phyloP scores from a whole-genome alignment of 1,139 yeast species.

The Spencermartinsiella ligniputridi region DNA sequence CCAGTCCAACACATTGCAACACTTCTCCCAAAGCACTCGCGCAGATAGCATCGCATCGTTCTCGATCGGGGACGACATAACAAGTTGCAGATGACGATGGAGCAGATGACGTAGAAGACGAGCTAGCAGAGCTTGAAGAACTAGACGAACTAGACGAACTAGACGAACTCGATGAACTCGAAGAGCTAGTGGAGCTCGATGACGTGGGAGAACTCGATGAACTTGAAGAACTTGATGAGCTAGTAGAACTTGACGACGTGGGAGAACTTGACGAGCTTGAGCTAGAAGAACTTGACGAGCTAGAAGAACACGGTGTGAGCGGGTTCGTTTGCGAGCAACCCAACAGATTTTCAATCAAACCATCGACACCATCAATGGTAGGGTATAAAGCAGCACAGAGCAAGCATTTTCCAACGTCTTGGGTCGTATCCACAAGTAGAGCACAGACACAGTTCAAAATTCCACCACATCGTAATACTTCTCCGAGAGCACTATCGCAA shows the following conservation, averaged over 20 bases:
- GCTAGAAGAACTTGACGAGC: not conserved
- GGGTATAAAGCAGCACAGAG: not conserved
- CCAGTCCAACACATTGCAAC: not conserved
- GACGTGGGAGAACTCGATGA: too few species aligned
- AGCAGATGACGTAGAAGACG: too few species aligned
- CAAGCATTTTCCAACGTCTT: not conserved
- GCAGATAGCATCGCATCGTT: not conserved
- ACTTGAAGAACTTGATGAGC: too few species aligned
- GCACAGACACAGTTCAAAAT: not conserved
- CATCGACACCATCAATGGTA: not conserved
- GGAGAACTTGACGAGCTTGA: not conserved
- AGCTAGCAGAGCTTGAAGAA: not conserved
- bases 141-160: not conserved
- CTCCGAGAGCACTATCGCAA: not conserved
- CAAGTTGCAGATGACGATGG: not conserved
- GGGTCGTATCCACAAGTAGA: not conserved
- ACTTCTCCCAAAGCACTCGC: not conserved
- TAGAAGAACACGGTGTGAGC: not conserved
- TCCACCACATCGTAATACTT: not conserved
- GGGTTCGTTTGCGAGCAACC: not conserved
- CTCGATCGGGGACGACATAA: not conserved
- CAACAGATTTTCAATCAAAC: not conserved
- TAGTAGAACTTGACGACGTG: too few species aligned
- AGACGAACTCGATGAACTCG: not conserved
- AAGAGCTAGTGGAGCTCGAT: not conserved